Evolutionary conservation across 768 basidiomycete species (phyloP).

Genomic region (Bullera alba): DNA sequence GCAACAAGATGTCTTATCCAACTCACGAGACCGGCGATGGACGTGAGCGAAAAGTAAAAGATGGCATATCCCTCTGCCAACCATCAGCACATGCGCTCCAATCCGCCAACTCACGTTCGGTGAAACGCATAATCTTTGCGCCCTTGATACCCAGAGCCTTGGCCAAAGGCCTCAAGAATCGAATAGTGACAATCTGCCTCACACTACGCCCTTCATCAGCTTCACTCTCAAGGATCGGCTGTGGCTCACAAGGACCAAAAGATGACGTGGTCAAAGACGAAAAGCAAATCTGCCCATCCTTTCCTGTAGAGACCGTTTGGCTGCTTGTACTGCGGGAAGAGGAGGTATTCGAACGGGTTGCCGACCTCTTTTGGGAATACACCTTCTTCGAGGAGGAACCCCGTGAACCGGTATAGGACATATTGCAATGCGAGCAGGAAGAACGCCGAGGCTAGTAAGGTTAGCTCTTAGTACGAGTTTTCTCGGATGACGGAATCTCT

Average conservation of each 20-base stretch:
- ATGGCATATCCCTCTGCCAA: conserved; percentile 59
- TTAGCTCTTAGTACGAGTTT: too few relatives aligned
- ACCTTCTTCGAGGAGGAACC: conserved; percentile 49
- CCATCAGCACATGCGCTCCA: background rate
- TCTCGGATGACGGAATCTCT: too few relatives aligned
- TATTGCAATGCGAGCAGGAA: background rate
- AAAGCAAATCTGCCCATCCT: conserved; percentile 64
- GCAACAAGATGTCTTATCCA: background rate
- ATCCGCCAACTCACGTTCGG: conserved; percentile 56
- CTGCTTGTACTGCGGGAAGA: conserved; percentile 53
- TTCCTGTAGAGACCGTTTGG: conserved; percentile 55
- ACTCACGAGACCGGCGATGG: conserved; percentile 72
- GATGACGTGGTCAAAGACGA: conserved; percentile 74
- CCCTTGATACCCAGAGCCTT: conserved; percentile 63
- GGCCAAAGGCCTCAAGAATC: conserved; percentile 62
- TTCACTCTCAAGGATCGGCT: background rate
- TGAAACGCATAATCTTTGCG: conserved; percentile 72
- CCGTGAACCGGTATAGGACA: conserved; percentile 4
- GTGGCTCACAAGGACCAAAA: conserved; percentile 66
- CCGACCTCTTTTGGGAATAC: conserved; percentile 39
- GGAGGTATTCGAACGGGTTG: conserved; percentile 68
- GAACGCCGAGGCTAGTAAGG: background rate
- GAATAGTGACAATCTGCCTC: conserved; percentile 65
- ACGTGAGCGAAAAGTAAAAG: conserved; percentile 67
- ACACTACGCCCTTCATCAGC: conserved; percentile 42